Evolutionary conservation across 257 asterid genomes (phyloP), one percentile per base, ranked within the genome.

Genomic region (Solanum chiquidenum): DNA sequence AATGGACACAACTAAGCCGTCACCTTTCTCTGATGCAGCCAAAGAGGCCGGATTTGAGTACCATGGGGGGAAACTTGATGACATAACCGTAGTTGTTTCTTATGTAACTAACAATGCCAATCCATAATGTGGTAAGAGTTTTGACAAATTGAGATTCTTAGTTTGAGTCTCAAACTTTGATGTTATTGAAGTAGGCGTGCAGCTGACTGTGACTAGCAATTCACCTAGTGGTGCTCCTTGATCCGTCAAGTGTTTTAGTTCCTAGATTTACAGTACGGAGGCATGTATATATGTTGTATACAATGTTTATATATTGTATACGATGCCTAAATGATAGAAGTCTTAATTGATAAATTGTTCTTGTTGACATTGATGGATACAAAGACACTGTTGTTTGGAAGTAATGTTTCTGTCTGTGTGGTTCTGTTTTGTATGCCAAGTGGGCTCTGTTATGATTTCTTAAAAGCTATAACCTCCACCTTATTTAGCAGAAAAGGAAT

Each of bases 1-100:
- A 46, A 18, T 42, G 85, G 88, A 86, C 68, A 58, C 40, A 74
- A 86, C 64, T 49, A 46, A 79, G 13, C 74, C 42, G 21, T 42
- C 88, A 23, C 88, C 88, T 52, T 86, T 86, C 85, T 73, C 88
- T 37, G 82, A 76, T 37, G 86, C 86, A 87, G 89, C 86, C 55
- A 66, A 68, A 55, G 89, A 77, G 60, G 62, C 86, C 6, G 89
- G 76, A 55, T 87, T 76, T 60, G 75, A 49, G 23, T 52, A 58
- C 86, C 35, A 37, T 3, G 89, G 86, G 25, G 86, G 89, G 11
- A 86, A 86, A 38, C 88, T 86, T 86, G 88, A 86, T n/a, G 88
- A 86, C 85, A 86, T 74, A 55, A 86, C 80, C 0, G 86, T 87
- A 25, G 82, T 87, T 35, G 66, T 75, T 35, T 60, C 77, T 60